Conservation (phyloP, 495 filamentous ascomycete species). For the Tuber microsphaerosporum region DNA sequence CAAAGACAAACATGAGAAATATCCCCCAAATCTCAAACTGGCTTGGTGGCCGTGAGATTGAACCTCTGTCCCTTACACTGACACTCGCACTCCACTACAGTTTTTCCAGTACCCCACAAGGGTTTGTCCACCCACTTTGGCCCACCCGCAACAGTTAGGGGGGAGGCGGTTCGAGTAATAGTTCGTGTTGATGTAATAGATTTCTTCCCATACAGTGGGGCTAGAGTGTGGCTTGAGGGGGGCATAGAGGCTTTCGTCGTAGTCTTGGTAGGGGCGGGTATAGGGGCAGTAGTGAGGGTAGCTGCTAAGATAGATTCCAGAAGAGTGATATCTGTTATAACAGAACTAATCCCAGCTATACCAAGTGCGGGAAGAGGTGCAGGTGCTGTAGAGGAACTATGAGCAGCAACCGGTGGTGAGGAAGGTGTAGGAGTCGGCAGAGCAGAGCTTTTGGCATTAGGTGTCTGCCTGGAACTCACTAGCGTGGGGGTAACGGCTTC, state of each 20-base stretch:
- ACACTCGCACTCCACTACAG: neutral
- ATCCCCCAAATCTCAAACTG: neutral
- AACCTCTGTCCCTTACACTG: neutral
- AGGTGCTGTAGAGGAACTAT: neutral
- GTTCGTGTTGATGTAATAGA: neutral
- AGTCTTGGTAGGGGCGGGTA: neutral
- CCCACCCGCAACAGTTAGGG: neutral
- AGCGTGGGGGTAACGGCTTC: neutral
- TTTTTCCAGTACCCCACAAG: neutral
- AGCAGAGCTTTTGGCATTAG: neutral
- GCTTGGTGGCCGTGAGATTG: neutral
- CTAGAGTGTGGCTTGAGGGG: neutral
- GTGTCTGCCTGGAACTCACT: neutral
- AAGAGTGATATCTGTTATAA: neutral
- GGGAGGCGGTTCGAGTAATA: neutral
- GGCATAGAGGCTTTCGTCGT: neutral
- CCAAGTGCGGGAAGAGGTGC: neutral
- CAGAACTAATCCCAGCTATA: neutral
- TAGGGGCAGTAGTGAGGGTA: neutral
- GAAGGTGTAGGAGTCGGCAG: neutral
- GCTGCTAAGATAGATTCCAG: neutral
- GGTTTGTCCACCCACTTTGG: neutral
- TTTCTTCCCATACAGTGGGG: neutral
- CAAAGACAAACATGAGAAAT: neutral
- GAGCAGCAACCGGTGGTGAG: neutral